A percentile compares a stretch with the other conserved stretches of the same genome.
phyloP scores from a whole-genome alignment of 768 basidiomycete species.

The Boletus patriciae region DNA sequence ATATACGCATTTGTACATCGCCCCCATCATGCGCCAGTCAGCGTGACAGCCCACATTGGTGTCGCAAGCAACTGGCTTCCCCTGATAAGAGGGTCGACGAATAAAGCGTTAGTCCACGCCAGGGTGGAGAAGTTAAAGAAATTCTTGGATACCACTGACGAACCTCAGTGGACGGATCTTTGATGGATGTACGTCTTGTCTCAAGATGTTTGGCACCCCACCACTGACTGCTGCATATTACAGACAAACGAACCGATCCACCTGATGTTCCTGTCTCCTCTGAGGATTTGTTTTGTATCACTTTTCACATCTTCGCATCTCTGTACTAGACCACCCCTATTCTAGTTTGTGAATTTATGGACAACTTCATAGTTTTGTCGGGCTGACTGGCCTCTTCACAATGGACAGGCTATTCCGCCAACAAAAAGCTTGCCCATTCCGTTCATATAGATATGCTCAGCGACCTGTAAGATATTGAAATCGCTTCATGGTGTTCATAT shows the following conservation, averaged over 20 bases:
- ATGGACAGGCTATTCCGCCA: no score
- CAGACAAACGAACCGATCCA: no score
- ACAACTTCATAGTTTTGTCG: no score
- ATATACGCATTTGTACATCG: neutral
- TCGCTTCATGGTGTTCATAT: neutral
- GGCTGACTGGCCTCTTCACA: no score
- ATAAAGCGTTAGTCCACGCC: fast-evolving
- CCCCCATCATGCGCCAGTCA: fast-evolving
- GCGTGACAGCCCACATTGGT: neutral
- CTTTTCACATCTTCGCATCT: no score
- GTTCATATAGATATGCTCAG: neutral
- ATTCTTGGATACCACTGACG: neutral
- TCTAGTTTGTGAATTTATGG: no score
- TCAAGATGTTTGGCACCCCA: no score
- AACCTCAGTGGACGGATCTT: neutral
- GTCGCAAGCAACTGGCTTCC: neutral
- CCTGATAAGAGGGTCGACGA: neutral
- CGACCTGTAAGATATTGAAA: no score
- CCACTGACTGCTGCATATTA: no score
- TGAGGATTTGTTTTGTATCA: no score
- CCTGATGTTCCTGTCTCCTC: no score
- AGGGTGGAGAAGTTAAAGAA: slow-evolving; percentile 1
- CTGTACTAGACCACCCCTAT: no score
- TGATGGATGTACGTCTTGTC: neutral
- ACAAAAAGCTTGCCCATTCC: slow-evolving; percentile 7